Conservation (phyloP, 2,329 filamentous ascomycete genomes). For the Elsinoe perseae region DNA sequence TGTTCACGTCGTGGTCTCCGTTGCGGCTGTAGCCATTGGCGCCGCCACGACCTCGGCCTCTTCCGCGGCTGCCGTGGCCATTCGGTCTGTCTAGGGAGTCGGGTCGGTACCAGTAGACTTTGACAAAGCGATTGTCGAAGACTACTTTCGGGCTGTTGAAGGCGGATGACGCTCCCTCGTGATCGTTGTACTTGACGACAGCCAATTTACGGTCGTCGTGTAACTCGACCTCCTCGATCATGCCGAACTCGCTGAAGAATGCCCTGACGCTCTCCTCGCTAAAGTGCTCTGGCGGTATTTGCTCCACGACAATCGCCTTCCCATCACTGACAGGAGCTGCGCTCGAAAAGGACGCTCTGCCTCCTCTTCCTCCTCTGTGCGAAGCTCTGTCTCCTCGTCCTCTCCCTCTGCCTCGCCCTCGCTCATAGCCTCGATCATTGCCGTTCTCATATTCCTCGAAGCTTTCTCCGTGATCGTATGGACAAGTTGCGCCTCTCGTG, state of each 20-base stretch:
- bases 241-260: conserved; percentile 68
- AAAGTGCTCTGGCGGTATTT: conserved; percentile 66
- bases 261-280: conserved; percentile 55
- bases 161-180: conserved; percentile 59
- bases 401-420: conserved; percentile 34
- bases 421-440: conserved; percentile 33
- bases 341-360: conserved; percentile 54
- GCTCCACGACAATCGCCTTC: conserved; percentile 65
- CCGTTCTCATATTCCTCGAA: conserved; percentile 54
- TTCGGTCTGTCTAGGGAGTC: conserved; percentile 23
- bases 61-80: conserved; percentile 15
- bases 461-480: conserved; percentile 59
- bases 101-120: conserved; percentile 67
- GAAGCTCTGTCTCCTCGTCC: conserved; percentile 28
- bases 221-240: conserved; percentile 56
- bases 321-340: conserved; percentile 55
- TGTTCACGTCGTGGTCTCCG: conserved; percentile 22
- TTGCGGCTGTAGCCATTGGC: conserved; percentile 14
- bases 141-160: conserved; percentile 71
- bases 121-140: conserved; percentile 80
- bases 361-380: conserved; percentile 29
- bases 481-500: conserved; percentile 57
- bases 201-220: conserved; percentile 60
- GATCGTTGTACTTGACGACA: conserved; percentile 60
- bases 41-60: conserved; percentile 13